Conservation (phyloP, 2,329 filamentous ascomycete genomes). For the Stachybotrys chartarum region DNA sequence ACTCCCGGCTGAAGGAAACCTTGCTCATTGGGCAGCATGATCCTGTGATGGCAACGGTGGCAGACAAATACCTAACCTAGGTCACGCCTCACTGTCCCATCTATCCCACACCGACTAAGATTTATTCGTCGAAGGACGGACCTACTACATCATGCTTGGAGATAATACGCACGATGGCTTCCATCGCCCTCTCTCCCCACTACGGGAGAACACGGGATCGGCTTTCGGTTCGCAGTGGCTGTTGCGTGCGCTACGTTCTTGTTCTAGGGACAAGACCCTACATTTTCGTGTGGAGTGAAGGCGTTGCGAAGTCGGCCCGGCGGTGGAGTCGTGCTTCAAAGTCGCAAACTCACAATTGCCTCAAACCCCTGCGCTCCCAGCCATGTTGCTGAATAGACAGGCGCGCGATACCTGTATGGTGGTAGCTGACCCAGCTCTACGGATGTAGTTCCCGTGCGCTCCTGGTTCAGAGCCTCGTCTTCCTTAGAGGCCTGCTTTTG, state of each 20-base stretch:
- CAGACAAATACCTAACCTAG: too few species aligned
- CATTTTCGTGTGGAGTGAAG: background rate
- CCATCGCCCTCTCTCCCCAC: background rate
- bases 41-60: too few species aligned
- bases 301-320: constrained; percentile 1
- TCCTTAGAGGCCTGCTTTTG: too few species aligned
- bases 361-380: background rate
- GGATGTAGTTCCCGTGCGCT: too few species aligned
- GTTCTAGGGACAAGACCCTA: background rate
- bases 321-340: background rate
- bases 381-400: too few species aligned
- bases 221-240: background rate
- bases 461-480: too few species aligned
- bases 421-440: too few species aligned
- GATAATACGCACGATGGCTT: background rate
- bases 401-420: too few species aligned
- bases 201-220: background rate
- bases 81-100: too few species aligned
- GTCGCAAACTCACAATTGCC: background rate
- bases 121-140: background rate
- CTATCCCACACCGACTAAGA: too few species aligned
- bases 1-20: background rate
- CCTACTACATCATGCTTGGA: background rate
- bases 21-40: background rate
- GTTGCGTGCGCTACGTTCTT: background rate